These are phyloP conservation scores for Naganishia sp. DNA, from an alignment of 1,284 basidiomycete genomes.

Conservation along the genomic window DNA sequence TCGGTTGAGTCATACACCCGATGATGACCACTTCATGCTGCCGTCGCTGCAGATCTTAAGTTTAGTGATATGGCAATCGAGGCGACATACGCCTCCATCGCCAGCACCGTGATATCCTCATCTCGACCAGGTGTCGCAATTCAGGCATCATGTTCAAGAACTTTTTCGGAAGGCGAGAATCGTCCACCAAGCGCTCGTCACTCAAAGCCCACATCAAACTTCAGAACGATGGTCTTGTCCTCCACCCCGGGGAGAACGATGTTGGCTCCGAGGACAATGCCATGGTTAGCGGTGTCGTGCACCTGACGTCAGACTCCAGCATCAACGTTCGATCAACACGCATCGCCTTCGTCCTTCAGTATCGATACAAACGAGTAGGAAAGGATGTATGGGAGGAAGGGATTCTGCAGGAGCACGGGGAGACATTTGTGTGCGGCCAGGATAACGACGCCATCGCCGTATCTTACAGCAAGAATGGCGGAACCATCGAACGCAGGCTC, in stretches of 20 bases:
- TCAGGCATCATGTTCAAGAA: conserved; percentile 13
- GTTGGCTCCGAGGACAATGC: conserved; percentile 7
- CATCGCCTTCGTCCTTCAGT: conserved; percentile 13
- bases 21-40: background rate
- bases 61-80: background rate
- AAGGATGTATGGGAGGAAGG: conserved; percentile 18
- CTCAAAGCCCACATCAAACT: conserved; percentile 12
- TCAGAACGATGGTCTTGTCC: conserved; percentile 14
- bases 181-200: conserved; percentile 8
- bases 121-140: no score
- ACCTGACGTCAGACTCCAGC: conserved; percentile 3
- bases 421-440: conserved; percentile 12
- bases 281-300: conserved; percentile 14
- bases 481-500: conserved; percentile 1
- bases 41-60: background rate
- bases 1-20: conserved; percentile 1
- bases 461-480: conserved; percentile 8
- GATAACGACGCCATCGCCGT: background rate
- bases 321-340: conserved; percentile 14
- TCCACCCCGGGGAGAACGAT: conserved; percentile 17
- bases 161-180: conserved; percentile 4
- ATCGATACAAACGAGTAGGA: conserved; percentile 11
- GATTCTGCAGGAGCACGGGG: conserved; percentile 18
- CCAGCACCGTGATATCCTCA: no score
- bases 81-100: no score